Percentiles rank a stretch among this genome's conserved stretches.
Evolutionary conservation across 108 stramenopile genomes (phyloP).

Genomic region (Schizochytrium sp.): DNA sequence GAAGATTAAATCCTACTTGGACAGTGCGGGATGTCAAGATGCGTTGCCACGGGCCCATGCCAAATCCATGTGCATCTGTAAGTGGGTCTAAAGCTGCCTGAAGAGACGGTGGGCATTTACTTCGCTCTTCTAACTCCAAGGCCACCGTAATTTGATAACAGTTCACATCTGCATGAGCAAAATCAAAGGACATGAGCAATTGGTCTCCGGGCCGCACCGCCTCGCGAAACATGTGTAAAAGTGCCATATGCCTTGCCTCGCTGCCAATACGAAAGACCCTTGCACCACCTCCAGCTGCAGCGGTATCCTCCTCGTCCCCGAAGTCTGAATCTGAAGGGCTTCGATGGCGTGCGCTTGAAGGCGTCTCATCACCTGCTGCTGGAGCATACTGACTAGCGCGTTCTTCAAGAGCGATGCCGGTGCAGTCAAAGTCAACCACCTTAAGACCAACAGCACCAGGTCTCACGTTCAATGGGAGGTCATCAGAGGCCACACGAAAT

Average conservation of each 20-base stretch:
- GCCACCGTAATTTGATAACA: conserved; percentile 54
- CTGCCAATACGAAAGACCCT: conserved; percentile 40
- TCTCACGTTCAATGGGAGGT: conserved; percentile 19
- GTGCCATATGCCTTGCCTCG: conserved; percentile 46
- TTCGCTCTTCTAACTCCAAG: conserved; percentile 27
- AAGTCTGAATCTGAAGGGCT: not conserved
- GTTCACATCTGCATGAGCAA: conserved; percentile 1
- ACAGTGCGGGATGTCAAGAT: conserved; percentile 4
- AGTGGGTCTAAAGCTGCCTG: conserved; percentile 37
- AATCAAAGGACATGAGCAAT: conserved; percentile 27
- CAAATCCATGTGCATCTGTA: conserved; percentile 21
- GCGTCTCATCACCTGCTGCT: not conserved
- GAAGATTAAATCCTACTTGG: conserved; percentile 52
- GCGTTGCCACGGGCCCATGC: conserved; percentile 40
- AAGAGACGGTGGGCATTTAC: conserved; percentile 51
- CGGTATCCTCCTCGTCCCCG: not conserved
- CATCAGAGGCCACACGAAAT: not conserved
- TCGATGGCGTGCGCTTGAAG: not conserved
- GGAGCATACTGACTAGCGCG: conserved; percentile 27
- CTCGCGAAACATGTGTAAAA: conserved; percentile 37
- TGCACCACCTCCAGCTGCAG: not conserved
- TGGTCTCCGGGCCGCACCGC: conserved; percentile 53
- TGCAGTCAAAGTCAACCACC: conserved; percentile 24
- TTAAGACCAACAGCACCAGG: conserved; percentile 12
- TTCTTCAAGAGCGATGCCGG: conserved; percentile 29